Base-by-base conservation (phyloP, 805 yeast species). In the Wickerhamomyces silvicola region DNA sequence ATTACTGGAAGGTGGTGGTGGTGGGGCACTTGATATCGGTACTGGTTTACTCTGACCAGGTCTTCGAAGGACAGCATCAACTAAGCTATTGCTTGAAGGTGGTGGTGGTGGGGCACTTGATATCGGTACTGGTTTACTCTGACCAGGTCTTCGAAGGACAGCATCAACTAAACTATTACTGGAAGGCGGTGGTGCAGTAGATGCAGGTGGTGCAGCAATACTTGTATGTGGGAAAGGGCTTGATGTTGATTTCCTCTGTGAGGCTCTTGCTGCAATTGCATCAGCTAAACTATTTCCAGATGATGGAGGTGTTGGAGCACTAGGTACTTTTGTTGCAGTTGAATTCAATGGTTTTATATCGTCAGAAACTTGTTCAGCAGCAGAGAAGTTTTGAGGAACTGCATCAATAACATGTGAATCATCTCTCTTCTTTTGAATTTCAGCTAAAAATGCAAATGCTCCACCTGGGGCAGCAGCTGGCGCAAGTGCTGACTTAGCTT, bases 371-470 rank as follows among this genome's bases (percentile, higher is more conserved):
- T 36, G 37, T 15, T 40, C 36, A 5, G 51, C 50, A 10, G 58
- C 50, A 9, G 42, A 34, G 38, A 46, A 39, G 32, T 37, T 30
- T n/a, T 40, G 28, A 10, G 54, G 54, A 9, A 52, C 54, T 4
- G 56, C 48, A 33, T 66, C 75, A n/a, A 75, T 61, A 10, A 72
- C 78, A 48, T 60, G 49, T 1, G 66, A 37, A 14, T 75, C 76
- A 39, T 68, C 64, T 50, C 81, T 60, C 48, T 69, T 72, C 24
- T 68, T 64, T 38, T 74, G 72, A 30, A 76, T 75, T 37, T 75
- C 72, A 1, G 75, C 75, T 30, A 75, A 59, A 43, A 76, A 75
- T 6, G 83, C 81, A 16, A 75, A 49, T 0, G 62, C 68, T 2
- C 73, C 74, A 19, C 56, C 58, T 6, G 53, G 37, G 10, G 53